A percentile compares a stretch with the other conserved stretches of the same genome.
Conservation (phyloP, 768 basidiomycete genomes). For the Boletus fagicola region DNA sequence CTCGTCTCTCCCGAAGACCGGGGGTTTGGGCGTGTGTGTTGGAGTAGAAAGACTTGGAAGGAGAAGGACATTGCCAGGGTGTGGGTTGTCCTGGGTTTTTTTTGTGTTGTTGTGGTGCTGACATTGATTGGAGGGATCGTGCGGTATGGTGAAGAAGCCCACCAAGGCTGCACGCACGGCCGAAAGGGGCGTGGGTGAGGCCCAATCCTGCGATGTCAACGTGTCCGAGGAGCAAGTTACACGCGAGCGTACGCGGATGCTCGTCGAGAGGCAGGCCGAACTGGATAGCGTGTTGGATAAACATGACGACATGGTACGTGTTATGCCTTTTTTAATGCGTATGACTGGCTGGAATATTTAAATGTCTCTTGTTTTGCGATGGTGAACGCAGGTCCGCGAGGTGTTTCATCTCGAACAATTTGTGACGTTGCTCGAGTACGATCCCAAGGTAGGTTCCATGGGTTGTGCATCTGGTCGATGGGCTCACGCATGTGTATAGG, state of each 20-base stretch:
- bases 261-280: conserved; percentile 59
- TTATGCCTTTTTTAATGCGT: neutral
- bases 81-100: neutral
- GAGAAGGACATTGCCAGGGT: neutral
- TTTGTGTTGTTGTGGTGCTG: conserved; percentile 5
- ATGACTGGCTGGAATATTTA: neutral
- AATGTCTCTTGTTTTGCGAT: neutral
- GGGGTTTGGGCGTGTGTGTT: neutral
- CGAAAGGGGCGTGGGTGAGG: neutral
- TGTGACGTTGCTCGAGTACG: conserved; percentile 68
- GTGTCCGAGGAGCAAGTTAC: conserved; percentile 27
- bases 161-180: conserved; percentile 7
- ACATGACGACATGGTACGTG: conserved; percentile 75
- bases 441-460: conserved; percentile 58
- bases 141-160: conserved; percentile 26
- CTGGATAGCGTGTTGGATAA: conserved; percentile 56
- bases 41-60: neutral
- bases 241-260: conserved; percentile 42
- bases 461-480: neutral
- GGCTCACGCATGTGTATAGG: conserved; percentile 37
- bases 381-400: conserved; percentile 64
- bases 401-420: conserved; percentile 87
- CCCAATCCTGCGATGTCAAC: neutral
- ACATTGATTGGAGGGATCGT: neutral
- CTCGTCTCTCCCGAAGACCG: neutral